phyloP scores from a whole-genome alignment of 2,329 filamentous ascomycete genomes.

The Colletotrichum shisoi region DNA sequence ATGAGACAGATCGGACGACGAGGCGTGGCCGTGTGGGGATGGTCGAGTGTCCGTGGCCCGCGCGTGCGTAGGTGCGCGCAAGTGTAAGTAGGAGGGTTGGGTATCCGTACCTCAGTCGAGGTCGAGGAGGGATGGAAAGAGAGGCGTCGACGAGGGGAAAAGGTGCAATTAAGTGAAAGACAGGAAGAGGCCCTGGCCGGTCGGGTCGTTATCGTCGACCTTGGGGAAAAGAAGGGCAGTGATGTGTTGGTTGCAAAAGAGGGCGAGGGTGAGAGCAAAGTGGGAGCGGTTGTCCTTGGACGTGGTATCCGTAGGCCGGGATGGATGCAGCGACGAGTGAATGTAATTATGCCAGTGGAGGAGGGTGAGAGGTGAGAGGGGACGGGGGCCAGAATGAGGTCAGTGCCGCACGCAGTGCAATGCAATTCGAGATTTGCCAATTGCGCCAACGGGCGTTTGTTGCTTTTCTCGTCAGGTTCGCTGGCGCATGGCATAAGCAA shows the following conservation, averaged over 20 bases:
- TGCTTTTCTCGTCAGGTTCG: background rate
- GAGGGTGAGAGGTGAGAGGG: constrained; percentile 5
- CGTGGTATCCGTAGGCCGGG: background rate
- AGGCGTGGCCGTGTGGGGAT: constrained; percentile 27
- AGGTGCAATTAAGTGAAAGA: constrained; percentile 29
- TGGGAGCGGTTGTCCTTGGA: too few species aligned
- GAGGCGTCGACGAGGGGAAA: constrained; percentile 14
- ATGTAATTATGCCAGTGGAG: constrained; percentile 33
- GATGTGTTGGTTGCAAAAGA: background rate
- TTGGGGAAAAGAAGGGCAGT: background rate
- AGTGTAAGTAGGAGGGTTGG: background rate
- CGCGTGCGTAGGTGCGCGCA: constrained; percentile 2
- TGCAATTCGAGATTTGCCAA: constrained; percentile 7
- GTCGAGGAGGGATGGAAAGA: constrained; percentile 12
- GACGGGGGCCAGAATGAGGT: constrained; percentile 27
- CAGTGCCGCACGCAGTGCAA: constrained; percentile 25
- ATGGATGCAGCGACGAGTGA: constrained; percentile 7
- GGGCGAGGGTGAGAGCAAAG: background rate
- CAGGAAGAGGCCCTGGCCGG: background rate
- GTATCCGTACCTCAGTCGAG: background rate
- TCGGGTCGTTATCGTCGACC: background rate
- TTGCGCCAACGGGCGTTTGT: constrained; percentile 9
- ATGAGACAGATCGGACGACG: constrained; percentile 29
- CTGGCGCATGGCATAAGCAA: background rate
- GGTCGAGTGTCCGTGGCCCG: constrained; percentile 27